Evolutionary conservation across 345 rosid genomes (phyloP).

Genomic region (Brassica carinata): DNA sequence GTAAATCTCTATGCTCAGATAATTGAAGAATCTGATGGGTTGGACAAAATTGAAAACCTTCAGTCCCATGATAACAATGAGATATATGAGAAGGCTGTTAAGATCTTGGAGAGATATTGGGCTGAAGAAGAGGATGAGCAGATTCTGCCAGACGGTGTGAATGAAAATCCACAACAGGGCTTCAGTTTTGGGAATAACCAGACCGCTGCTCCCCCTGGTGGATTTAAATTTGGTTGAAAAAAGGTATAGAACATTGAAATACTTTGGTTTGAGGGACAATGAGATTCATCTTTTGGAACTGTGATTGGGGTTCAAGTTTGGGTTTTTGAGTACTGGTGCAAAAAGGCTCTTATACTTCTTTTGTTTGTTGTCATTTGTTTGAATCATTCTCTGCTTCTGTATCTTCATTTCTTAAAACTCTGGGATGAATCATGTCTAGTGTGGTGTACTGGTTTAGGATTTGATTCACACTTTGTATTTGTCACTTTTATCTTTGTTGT

Average conservation of each 20-base stretch:
- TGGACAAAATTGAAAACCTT: constrained; percentile 75
- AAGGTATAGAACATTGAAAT: constrained; percentile 26
- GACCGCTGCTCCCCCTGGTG: constrained; percentile 59
- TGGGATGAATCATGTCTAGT: constrained; percentile 27
- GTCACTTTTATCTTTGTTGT: neutral
- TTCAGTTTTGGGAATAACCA: constrained; percentile 61
- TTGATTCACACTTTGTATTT: constrained; percentile 28
- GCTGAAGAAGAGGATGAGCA: constrained; percentile 69
- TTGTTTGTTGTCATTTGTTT: constrained; percentile 13
- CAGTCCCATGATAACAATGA: constrained; percentile 83
- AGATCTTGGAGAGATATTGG: constrained; percentile 83
- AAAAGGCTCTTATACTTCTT: constrained; percentile 23
- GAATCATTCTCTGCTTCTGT: constrained; percentile 34
- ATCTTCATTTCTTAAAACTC: constrained; percentile 16
- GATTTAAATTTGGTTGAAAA: constrained; percentile 69
- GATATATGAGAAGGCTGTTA: constrained; percentile 81
- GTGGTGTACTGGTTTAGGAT: constrained; percentile 38
- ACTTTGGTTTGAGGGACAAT: constrained; percentile 17
- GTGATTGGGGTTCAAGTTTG: constrained; percentile 38
- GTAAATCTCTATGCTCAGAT: constrained; percentile 64
- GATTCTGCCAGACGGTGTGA: constrained; percentile 44
- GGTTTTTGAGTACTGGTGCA: constrained; percentile 36
- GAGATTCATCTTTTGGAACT: constrained; percentile 36
- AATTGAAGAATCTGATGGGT: constrained; percentile 76
- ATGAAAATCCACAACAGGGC: constrained; percentile 43